Percentiles rank a stretch among this genome's conserved stretches.
These are phyloP conservation scores for Talaromyces amestolkiae DNA, from an alignment of 2,329 filamentous ascomycete species.

Conservation along the genomic window DNA sequence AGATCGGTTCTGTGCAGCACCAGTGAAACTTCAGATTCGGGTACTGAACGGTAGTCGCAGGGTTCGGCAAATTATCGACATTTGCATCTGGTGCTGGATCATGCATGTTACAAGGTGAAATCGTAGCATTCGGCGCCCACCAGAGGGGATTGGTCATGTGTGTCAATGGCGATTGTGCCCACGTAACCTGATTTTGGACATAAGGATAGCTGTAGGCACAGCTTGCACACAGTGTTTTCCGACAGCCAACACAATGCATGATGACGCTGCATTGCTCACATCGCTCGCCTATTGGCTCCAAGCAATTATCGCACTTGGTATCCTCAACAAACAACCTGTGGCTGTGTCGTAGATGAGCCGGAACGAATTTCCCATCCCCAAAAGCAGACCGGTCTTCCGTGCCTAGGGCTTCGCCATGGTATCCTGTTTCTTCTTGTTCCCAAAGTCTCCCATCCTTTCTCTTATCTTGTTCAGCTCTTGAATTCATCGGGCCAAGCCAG, in stretches of 20 bases:
- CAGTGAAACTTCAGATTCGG: conserved; percentile 57
- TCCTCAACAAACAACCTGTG: conserved; percentile 54
- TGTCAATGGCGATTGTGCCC: conserved; percentile 20
- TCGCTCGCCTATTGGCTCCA: conserved; percentile 53
- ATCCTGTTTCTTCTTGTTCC: conserved; percentile 56
- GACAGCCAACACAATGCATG: conserved; percentile 61
- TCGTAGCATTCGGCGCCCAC: conserved; percentile 58
- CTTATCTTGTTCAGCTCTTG: conserved; percentile 28
- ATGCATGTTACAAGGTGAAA: conserved; percentile 59
- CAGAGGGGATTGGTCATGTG: conserved; percentile 46
- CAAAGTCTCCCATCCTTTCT: conserved; percentile 53
- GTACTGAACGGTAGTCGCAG: conserved; percentile 36
- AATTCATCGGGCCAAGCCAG: conserved; percentile 50
- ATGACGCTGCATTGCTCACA: conserved; percentile 61
- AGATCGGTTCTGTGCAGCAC: conserved; percentile 60
- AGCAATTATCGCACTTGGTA: conserved; percentile 55
- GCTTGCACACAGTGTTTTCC: conserved; percentile 59
- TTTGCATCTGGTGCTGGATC: conserved; percentile 41
- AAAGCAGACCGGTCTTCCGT: conserved; percentile 44
- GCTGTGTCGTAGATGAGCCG: conserved; percentile 54
- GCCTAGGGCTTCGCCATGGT: conserved; percentile 56
- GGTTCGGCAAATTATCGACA: conserved; percentile 36
- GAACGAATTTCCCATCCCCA: conserved; percentile 55
- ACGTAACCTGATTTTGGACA: conserved; percentile 37
- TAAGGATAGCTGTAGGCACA: conserved; percentile 58